Conservation (phyloP, 1,284 basidiomycete species). For the Ceratobasidium sp. region DNA sequence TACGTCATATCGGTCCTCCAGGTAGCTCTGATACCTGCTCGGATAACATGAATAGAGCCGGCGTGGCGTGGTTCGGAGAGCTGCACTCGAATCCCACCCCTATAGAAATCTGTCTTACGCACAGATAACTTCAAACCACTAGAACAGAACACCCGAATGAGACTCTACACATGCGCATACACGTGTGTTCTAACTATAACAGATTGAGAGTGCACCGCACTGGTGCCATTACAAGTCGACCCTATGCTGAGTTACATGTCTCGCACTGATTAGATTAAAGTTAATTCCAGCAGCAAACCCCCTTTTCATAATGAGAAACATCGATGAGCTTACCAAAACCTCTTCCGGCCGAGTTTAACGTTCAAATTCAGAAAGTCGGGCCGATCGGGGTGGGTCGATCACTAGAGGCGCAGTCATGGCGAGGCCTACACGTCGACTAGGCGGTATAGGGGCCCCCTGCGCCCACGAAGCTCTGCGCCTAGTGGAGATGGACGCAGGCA, state of each 20-base stretch:
- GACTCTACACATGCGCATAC: not conserved
- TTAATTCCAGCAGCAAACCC: not conserved
- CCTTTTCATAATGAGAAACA: not conserved
- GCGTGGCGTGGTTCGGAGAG: constrained; percentile 1
- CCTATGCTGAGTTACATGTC: not conserved
- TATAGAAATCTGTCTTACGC: constrained; percentile 7
- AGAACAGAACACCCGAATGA: not conserved
- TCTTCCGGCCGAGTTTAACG: not conserved
- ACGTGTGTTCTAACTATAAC: not conserved
- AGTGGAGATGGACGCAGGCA: not conserved
- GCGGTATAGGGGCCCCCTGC: constrained; percentile 5
- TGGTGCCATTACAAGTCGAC: not conserved
- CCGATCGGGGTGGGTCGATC: constrained; percentile 2
- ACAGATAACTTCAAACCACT: not conserved
- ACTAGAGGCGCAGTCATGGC: not conserved
- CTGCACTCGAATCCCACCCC: not conserved
- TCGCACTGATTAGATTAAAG: constrained; percentile 16
- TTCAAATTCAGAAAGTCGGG: constrained; percentile 2
- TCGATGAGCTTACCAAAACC: not conserved
- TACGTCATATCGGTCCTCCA: not conserved
- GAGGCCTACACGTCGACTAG: not conserved
- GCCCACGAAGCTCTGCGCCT: not conserved
- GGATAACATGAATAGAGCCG: not conserved
- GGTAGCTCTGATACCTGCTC: not conserved
- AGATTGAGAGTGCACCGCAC: not conserved